Evolutionary conservation across 2,329 filamentous ascomycete species (phyloP).

Genomic region (Beauveria sp.): DNA sequence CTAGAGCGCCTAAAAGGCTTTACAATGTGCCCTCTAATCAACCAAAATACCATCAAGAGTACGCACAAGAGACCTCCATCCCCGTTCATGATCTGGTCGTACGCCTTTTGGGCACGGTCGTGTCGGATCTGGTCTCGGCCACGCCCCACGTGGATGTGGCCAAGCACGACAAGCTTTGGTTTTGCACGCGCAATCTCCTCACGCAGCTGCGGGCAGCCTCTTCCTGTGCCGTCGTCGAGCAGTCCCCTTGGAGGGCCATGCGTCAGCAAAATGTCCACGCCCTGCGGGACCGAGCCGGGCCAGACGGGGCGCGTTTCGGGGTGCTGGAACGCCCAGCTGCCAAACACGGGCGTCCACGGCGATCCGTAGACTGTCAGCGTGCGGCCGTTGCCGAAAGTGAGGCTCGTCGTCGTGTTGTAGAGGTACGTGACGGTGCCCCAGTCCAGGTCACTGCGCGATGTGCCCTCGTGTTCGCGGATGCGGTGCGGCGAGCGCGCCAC

Average conservation of each 20-base stretch:
- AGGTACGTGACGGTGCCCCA: conserved; percentile 29
- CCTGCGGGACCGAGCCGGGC: conserved; percentile 16
- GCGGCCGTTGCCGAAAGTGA: conserved; percentile 21
- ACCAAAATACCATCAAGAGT: background rate
- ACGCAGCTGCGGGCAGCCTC: conserved; percentile 24
- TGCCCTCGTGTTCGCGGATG: conserved; percentile 8
- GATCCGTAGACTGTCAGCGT: conserved; percentile 26
- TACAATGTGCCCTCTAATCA: background rate
- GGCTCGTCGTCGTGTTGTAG: conserved; percentile 18
- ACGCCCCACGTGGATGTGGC: conserved; percentile 28
- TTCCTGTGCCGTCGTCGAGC: conserved; percentile 22
- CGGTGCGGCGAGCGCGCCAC: background rate
- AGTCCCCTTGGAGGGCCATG: conserved; percentile 29
- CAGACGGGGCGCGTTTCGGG: conserved; percentile 18
- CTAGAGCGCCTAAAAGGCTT: background rate
- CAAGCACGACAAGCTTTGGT: conserved; percentile 29
- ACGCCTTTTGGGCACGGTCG: conserved; percentile 20
- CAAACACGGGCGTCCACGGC: conserved; percentile 24
- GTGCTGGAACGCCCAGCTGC: conserved; percentile 36
- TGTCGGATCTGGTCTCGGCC: conserved; percentile 22
- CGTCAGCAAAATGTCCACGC: conserved; percentile 30
- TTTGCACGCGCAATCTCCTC: conserved; percentile 23
- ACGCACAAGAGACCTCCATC: background rate
- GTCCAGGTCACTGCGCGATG: conserved; percentile 14
- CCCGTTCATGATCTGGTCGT: conserved; percentile 14